Conservation (phyloP, 768 basidiomycete genomes). For the Mycena leptocephala region DNA sequence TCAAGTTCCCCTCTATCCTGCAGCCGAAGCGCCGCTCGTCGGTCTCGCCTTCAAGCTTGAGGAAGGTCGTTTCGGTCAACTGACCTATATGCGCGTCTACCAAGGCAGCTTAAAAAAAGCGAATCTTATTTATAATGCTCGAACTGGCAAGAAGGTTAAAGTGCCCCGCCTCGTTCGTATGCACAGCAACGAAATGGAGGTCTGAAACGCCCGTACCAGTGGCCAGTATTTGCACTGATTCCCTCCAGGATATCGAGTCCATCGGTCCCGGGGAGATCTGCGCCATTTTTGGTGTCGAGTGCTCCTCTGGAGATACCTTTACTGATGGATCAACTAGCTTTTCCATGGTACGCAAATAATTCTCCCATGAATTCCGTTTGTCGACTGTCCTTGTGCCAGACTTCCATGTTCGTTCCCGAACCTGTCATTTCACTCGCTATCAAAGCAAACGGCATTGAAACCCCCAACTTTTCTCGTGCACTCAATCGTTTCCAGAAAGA, state of each 20-base stretch:
- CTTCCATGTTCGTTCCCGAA: constrained; percentile 98
- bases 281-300: constrained; percentile 99
- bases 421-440: constrained; percentile 98
- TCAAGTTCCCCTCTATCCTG: constrained; percentile 84
- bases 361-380: background rate
- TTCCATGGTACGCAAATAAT: constrained; percentile 83
- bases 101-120: constrained; percentile 95
- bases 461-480: constrained; percentile 96
- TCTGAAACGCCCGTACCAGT: constrained; percentile 51
- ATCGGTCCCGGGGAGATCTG: constrained; percentile 99
- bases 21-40: constrained; percentile 89
- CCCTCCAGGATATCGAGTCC: constrained; percentile 85
- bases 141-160: constrained; percentile 97
- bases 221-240: background rate
- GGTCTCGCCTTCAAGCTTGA: constrained; percentile 98
- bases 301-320: constrained; percentile 98
- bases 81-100: constrained; percentile 99
- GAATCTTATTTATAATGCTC: constrained; percentile 89
- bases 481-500: constrained; percentile 98
- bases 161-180: constrained; percentile 96
- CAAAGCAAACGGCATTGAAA: constrained; percentile 92
- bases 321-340: constrained; percentile 91
- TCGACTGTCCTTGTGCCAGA: constrained; percentile 63
- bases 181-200: constrained; percentile 99
- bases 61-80: constrained; percentile 96